Conservation (phyloP, 768 basidiomycete species). For the Austroboletus eburneus region DNA sequence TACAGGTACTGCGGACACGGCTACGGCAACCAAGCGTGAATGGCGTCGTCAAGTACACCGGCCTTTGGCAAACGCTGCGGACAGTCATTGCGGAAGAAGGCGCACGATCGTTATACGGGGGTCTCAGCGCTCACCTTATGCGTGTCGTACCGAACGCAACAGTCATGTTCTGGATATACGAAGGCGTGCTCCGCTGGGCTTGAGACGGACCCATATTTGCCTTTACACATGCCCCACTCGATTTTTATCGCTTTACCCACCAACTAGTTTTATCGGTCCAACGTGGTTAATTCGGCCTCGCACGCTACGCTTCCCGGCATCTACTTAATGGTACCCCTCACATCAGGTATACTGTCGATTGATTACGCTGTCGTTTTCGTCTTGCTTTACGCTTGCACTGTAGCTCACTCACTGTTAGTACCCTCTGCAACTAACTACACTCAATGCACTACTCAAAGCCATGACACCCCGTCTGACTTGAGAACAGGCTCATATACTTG, state of each 20-base stretch:
- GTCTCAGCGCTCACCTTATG: conserved; percentile 92
- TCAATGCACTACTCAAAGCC: too few species aligned
- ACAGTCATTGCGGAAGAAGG: conserved; percentile 91
- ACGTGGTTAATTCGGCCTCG: conserved; percentile 9
- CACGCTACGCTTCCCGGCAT: neutral
- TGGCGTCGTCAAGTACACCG: conserved; percentile 79
- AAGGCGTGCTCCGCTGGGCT: conserved; percentile 74
- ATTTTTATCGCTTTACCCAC: too few species aligned
- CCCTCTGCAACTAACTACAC: conserved; percentile 18
- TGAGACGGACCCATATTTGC: too few species aligned
- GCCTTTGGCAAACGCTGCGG: conserved; percentile 77
- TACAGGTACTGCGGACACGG: conserved; percentile 85
- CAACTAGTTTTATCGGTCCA: too few species aligned
- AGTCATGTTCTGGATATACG: conserved; percentile 96
- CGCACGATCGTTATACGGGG: conserved; percentile 79
- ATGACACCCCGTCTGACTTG: too few species aligned
- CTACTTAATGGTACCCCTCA: conserved; percentile 8
- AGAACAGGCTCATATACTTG: too few species aligned
- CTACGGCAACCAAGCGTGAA: conserved; percentile 83
- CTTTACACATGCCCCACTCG: conserved; percentile 1
- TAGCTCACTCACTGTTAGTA: conserved; percentile 18
- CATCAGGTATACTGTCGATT: conserved; percentile 6
- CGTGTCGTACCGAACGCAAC: conserved; percentile 96
- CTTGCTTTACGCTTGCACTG: conserved; percentile 13
- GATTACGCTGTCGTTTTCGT: conserved; percentile 15